Evolutionary conservation across 1,284 basidiomycete species (phyloP).

Genomic region (Papiliotrema nemorosa): DNA sequence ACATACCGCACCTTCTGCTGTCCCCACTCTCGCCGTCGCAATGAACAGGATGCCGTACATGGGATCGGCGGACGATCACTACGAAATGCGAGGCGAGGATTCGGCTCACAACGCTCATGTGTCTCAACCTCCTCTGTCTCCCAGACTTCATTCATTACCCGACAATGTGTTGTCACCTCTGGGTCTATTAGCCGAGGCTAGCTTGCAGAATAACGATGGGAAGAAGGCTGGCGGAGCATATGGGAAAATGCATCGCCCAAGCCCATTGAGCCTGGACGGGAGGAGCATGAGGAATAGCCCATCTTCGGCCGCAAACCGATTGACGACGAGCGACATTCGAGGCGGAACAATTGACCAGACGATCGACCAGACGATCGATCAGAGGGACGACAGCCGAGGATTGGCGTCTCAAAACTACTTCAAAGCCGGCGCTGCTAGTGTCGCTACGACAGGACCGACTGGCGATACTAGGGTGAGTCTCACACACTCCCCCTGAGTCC

Average conservation of each 20-base stretch:
- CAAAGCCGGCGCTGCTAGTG: constrained; percentile 68
- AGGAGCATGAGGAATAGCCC: constrained; percentile 14
- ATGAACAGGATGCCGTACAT: constrained; percentile 26
- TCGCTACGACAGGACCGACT: background rate
- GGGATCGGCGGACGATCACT: constrained; percentile 41
- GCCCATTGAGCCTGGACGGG: constrained; percentile 28
- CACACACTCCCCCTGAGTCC: too few relatives aligned
- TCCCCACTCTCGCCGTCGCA: constrained; percentile 30
- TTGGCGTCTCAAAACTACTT: constrained; percentile 91
- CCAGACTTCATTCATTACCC: constrained; percentile 83
- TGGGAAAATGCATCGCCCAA: constrained; percentile 23
- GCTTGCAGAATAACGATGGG: constrained; percentile 69
- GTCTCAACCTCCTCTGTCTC: constrained; percentile 52
- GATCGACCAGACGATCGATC: constrained; percentile 17
- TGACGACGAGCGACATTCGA: constrained; percentile 38
- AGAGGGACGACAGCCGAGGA: constrained; percentile 21
- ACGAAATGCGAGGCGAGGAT: constrained; percentile 28
- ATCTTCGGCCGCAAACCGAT: constrained; percentile 6
- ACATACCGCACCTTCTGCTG: constrained; percentile 51
- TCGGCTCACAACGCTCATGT: constrained; percentile 23
- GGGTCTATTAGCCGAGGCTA: constrained; percentile 85
- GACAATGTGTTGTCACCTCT: constrained; percentile 88
- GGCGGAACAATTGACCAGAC: constrained; percentile 24
- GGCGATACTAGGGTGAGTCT: background rate
- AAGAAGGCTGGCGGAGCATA: constrained; percentile 22